Conservation (phyloP, 1,284 basidiomycete species). For the Mycosarcoma maydis region DNA sequence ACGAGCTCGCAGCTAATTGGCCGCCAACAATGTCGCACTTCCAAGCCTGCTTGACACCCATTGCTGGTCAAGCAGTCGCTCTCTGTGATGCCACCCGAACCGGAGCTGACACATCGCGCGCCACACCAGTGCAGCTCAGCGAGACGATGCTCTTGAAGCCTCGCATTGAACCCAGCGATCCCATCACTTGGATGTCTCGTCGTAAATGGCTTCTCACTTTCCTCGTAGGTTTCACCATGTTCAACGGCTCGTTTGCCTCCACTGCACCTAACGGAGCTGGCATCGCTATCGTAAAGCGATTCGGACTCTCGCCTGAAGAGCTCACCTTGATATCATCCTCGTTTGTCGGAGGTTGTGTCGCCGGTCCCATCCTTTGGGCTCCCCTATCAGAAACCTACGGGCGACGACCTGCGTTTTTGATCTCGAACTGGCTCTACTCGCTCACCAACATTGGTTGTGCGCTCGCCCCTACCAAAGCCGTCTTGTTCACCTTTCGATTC, state of each 20-base stretch:
- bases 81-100: no score
- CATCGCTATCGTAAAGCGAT: conserved; percentile 11
- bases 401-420: conserved; percentile 10
- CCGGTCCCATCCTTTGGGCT: conserved; percentile 44
- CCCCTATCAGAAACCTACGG: conserved; percentile 42
- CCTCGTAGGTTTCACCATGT: conserved; percentile 38
- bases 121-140: neutral
- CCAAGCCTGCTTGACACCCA: no score
- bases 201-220: conserved; percentile 34
- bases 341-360: conserved; percentile 44
- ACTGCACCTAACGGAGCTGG: conserved; percentile 38
- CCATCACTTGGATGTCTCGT: conserved; percentile 11
- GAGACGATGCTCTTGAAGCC: conserved; percentile 8
- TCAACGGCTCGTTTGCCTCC: conserved; percentile 43
- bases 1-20: no score
- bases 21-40: no score
- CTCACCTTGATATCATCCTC: conserved; percentile 31
- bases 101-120: no score
- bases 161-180: neutral
- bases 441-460: conserved; percentile 33
- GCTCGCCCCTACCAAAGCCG: conserved; percentile 19
- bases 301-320: conserved; percentile 23
- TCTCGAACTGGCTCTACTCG: conserved; percentile 19
- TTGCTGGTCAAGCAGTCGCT: no score
- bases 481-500: conserved; percentile 31